These are phyloP conservation scores for Lentithecium fluviatile DNA, from an alignment of 495 filamentous ascomycete genomes.

Conservation along the genomic window DNA sequence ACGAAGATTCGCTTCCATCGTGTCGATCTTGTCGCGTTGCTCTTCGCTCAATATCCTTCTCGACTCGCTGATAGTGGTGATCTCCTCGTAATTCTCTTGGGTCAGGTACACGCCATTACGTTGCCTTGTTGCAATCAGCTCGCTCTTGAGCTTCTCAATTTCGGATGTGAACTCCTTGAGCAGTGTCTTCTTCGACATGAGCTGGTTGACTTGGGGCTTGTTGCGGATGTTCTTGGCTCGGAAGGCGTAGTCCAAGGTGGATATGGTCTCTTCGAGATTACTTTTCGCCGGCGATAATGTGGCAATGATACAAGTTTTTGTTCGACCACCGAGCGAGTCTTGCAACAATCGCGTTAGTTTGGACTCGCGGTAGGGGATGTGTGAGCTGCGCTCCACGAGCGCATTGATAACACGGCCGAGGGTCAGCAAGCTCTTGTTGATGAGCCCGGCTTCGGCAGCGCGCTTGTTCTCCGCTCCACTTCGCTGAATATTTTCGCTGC, in stretches of 20 bases:
- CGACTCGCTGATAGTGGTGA: constrained; percentile 87
- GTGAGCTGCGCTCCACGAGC: constrained; percentile 81
- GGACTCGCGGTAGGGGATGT: constrained; percentile 95
- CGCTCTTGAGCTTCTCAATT: constrained; percentile 89
- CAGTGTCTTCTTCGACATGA: constrained; percentile 86
- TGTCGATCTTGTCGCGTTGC: constrained; percentile 85
- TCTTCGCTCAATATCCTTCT: constrained; percentile 90
- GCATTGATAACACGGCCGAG: constrained; percentile 97
- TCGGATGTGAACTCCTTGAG: constrained; percentile 88
- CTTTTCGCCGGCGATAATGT: constrained; percentile 91
- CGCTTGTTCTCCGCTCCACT: constrained; percentile 98
- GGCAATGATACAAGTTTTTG: constrained; percentile 98
- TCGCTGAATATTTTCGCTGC: constrained; percentile 94
- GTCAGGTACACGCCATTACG: constrained; percentile 93
- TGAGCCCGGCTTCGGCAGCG: constrained; percentile 89
- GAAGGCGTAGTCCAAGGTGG: constrained; percentile 95
- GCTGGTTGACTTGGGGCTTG: constrained; percentile 90
- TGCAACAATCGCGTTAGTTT: constrained; percentile 93
- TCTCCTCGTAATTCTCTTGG: constrained; percentile 77
- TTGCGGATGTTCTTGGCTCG: constrained; percentile 97
- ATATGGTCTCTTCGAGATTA: constrained; percentile 97
- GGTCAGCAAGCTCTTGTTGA: constrained; percentile 96
- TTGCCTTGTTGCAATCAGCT: constrained; percentile 88
- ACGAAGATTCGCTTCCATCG: constrained; percentile 81
- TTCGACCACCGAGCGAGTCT: constrained; percentile 91